These are phyloP conservation scores for Cladosporium sp. DNA, from an alignment of 2,329 filamentous ascomycete genomes.

Conservation along the genomic window DNA sequence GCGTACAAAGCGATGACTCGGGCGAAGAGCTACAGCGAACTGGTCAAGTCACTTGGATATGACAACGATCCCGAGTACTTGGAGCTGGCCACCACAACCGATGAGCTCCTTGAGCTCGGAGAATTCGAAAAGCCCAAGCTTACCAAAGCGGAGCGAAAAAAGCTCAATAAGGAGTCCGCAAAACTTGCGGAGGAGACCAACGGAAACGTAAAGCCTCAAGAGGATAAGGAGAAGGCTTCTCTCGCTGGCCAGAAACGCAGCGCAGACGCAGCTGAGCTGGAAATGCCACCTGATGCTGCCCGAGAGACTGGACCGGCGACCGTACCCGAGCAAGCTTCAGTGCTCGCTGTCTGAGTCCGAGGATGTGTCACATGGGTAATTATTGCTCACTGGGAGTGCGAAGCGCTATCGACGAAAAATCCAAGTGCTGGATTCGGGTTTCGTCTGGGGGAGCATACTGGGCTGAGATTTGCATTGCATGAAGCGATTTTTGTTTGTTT, in stretches of 20 bases:
- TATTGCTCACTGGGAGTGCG: neutral
- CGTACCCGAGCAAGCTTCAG: constrained; percentile 23
- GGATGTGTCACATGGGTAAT: neutral
- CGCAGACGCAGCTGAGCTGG: constrained; percentile 24
- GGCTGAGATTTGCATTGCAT: neutral
- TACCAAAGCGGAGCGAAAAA: constrained; percentile 43
- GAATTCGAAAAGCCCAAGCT: constrained; percentile 45
- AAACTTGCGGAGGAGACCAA: constrained; percentile 21
- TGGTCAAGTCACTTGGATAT: constrained; percentile 63
- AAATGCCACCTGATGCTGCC: constrained; percentile 25
- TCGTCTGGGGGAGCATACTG: neutral
- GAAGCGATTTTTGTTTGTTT: neutral
- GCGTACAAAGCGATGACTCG: constrained; percentile 59
- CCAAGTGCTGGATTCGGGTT: constrained; percentile 15
- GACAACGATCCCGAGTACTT: constrained; percentile 50
- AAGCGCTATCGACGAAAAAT: neutral
- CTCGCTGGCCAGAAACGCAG: constrained; percentile 20
- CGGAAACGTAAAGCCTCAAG: constrained; percentile 14
- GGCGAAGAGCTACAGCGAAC: constrained; percentile 66
- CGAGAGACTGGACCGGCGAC: constrained; percentile 25
- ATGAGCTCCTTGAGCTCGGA: constrained; percentile 57
- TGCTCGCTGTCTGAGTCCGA: constrained; percentile 22
- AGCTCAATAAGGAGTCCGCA: constrained; percentile 33
- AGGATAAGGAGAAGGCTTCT: constrained; percentile 13
- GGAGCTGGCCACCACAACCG: constrained; percentile 61